Conservation (phyloP, 2,329 filamentous ascomycete genomes). For the Aspergillus quadrilineatus region DNA sequence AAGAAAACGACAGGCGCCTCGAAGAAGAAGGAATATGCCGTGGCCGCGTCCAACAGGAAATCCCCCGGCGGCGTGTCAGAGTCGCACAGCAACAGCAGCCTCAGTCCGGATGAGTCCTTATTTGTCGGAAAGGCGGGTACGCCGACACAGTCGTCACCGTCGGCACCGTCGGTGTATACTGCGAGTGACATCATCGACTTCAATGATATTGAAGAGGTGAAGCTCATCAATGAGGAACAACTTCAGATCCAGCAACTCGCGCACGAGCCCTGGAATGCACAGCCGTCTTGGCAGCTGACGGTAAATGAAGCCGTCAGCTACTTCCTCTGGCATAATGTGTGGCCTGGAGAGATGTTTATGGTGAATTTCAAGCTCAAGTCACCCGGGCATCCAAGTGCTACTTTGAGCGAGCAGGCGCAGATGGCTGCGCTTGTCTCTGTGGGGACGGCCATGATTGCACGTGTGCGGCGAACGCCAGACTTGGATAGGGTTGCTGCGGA, state of each 20-base stretch:
- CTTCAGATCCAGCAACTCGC: constrained; percentile 9
- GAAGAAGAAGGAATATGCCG: constrained; percentile 7
- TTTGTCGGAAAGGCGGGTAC: constrained; percentile 6
- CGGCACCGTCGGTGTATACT: not conserved
- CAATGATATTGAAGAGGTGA: constrained; percentile 19
- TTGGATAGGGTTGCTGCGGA: constrained; percentile 51
- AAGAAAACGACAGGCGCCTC: constrained; percentile 8
- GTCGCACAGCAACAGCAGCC: constrained; percentile 26
- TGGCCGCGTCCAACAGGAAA: constrained; percentile 4
- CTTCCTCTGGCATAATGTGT: constrained; percentile 37
- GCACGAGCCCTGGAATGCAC: constrained; percentile 20
- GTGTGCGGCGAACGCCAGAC: constrained; percentile 50
- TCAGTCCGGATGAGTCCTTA: constrained; percentile 5
- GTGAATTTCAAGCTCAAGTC: constrained; percentile 25
- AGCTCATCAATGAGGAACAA: constrained; percentile 18
- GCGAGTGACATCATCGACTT: constrained; percentile 18
- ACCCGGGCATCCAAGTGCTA: constrained; percentile 18
- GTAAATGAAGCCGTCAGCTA: constrained; percentile 37
- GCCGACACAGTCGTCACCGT: not conserved
- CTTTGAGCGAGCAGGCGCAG: constrained; percentile 33
- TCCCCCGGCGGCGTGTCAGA: constrained; percentile 14
- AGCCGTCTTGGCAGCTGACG: constrained; percentile 27
- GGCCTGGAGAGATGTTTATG: constrained; percentile 30
- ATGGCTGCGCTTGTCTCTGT: constrained; percentile 56
- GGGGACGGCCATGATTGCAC: constrained; percentile 59